Base-by-base conservation (phyloP, 208 protist species). In the Trypanosoma vivax region DNA sequence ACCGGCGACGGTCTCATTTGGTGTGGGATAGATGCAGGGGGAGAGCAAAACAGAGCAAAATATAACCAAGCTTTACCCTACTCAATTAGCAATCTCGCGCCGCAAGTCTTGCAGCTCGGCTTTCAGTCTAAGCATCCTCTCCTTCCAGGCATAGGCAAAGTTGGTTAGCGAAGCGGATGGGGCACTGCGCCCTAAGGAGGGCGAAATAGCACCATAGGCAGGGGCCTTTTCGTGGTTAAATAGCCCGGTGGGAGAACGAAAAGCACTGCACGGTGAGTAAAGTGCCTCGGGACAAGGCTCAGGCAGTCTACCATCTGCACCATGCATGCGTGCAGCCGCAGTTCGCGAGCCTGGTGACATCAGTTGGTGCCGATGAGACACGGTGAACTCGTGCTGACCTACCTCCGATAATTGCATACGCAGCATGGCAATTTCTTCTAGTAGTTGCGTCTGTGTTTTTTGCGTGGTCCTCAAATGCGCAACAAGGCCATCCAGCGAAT, bases 51-150 rank as follows among this genome's bases (percentile, higher is more conserved):
- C n/a, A n/a, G n/a, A n/a, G n/a, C n/a, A n/a, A n/a, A n/a, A n/a
- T n/a, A n/a, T n/a, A n/a, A n/a, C n/a, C n/a, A n/a, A n/a, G n/a
- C n/a, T n/a, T n/a, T n/a, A 40, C 19, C 30, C 21, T 29, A 25
- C 9, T 23, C 50, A 63, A 31, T 11, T 55, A 0, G 48, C 60
- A 29, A 83, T 43, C 23, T 83, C 77, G 10, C 64, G 60, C 14
- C 68, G 66, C 29, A 89, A 70, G 9, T 69, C 52, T 10, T 61
- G 60, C 46, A 90, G 48, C 33, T 86, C 82, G 11, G 49, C 60
- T 53, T 78, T 62, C 47, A 90, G 56, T 34, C 70, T 58, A 0
- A 40, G 19, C 71, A 85, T 83, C 40, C 65, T 60, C 3, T 70
- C 57, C 18, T 60, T 73, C 82, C 73, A 90, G 18, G 50, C 37